Evolutionary conservation across 306 rosid species (phyloP), one percentile per base, ranked within the genome.

Genomic region (Adenanthera pavonina): DNA sequence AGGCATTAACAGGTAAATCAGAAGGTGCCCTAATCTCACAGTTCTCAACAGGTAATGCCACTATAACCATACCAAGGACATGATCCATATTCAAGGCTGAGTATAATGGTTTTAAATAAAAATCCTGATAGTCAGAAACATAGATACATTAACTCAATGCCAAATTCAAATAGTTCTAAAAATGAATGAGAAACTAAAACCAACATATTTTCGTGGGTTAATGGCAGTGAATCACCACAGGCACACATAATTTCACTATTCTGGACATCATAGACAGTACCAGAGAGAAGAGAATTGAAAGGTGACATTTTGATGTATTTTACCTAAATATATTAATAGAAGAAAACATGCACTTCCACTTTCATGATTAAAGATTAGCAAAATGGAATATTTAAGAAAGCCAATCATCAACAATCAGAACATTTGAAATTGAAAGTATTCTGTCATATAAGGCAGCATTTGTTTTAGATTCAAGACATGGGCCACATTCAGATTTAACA

Each of bases 11-110:
- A 41, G 49, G n/a, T 35, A 67, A 79, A 72, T 70, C 62, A 60
- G 62, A 80, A 80, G 20, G 73, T 52, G 77, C 74, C 68, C 36
- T 43, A 75, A 78, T 40, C 57, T 60, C 76, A 75, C 75, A 70
- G 44, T 33, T 72, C 62, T 46, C 52, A 38, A 54, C 54, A 83
- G 68, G 35, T 36, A 53, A 65, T 48, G 71, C 61, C 71, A 69
- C 75, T 41, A 71, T 36, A 82, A 49, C 4, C 44, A 83, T 43
- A 64, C 81, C 61, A 48, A 59, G 78, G 46, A 69, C 30, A 36
- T 40, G 17, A 7, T 30, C 33, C 56, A 76, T 30, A 38, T 38
- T 20, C 41, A 80, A 86, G 64, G 64, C 57, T 66, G 19, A 76
- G 48, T 17, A 12, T 2, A 61, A 25, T 73, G 30, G n/a, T 11